Conservation (phyloP, 148 eudicot species). For the Rhododendron ovatum region DNA sequence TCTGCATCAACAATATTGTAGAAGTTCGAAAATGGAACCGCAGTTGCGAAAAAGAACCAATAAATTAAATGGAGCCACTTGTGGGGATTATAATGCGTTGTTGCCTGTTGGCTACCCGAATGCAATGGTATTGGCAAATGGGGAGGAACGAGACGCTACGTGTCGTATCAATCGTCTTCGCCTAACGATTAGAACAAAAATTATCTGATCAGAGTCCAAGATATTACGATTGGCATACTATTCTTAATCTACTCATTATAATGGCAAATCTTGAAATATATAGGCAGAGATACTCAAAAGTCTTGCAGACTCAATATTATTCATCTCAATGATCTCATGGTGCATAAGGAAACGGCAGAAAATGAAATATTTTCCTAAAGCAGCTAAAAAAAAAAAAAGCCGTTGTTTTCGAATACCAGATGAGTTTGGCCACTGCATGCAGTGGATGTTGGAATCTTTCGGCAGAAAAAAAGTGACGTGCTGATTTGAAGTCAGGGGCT, state of each 20-base stretch:
- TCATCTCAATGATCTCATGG: too few relatives aligned
- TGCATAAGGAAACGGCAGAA: not conserved
- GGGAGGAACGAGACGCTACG: not conserved
- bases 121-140: not conserved
- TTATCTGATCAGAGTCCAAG: not conserved
- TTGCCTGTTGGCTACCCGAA: not conserved
- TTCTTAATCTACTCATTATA: not conserved
- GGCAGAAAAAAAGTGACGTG: not conserved
- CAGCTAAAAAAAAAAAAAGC: not conserved
- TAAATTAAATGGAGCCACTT: not conserved
- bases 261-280: not conserved
- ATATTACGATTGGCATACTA: not conserved
- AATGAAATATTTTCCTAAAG: not conserved
- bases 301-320: not conserved
- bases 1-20: not conserved
- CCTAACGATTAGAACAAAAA: not conserved
- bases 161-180: conserved; percentile 11
- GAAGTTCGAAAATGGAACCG: not conserved
- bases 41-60: not conserved
- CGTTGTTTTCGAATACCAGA: not conserved
- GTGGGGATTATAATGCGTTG: too few relatives aligned
- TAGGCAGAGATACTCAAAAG: not conserved
- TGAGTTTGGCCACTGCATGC: not conserved
- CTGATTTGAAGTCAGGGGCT: not conserved
- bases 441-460: not conserved